Percentiles rank a stretch among this genome's conserved stretches.
Evolutionary conservation across 495 filamentous ascomycete species (phyloP).

Genomic region (Glonium stellatum): DNA sequence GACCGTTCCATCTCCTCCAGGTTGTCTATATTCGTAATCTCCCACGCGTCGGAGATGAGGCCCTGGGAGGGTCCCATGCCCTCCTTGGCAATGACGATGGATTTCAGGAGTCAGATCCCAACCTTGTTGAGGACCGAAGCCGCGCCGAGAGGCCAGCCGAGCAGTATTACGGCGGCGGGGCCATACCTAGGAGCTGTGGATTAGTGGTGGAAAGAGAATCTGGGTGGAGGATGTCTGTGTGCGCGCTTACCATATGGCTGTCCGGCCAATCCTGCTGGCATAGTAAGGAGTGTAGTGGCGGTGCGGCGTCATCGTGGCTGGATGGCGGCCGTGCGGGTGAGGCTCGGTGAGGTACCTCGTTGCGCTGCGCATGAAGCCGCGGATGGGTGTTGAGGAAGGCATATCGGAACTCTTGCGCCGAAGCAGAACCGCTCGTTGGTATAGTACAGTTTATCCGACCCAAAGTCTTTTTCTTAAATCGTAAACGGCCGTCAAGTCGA

Average conservation of each 20-base stretch:
- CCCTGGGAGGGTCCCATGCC: constrained; percentile 3
- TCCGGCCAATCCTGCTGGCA: not conserved
- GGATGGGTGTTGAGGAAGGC: constrained; percentile 12
- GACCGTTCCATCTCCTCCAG: not conserved
- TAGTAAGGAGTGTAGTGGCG: not conserved
- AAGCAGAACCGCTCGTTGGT: not conserved
- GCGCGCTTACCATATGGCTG: constrained; percentile 6
- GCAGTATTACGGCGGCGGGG: constrained; percentile 3
- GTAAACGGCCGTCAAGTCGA: not conserved
- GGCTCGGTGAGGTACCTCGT: constrained; percentile 20
- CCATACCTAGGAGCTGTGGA: not conserved
- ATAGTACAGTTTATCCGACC: not conserved
- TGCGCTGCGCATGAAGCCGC: constrained; percentile 16
- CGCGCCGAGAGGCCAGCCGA: constrained; percentile 5
- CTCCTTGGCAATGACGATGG: constrained; percentile 1
- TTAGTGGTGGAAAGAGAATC: too few species aligned
- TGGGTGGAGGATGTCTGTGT: not conserved
- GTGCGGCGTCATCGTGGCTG: constrained; percentile 7
- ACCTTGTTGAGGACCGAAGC: not conserved
- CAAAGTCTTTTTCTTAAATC: not conserved
- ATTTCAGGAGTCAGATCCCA: constrained; percentile 11
- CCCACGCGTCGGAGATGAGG: not conserved
- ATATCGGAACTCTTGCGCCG: constrained; percentile 6
- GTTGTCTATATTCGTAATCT: not conserved
- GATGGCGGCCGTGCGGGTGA: constrained; percentile 14